These are phyloP conservation scores for Brassica carinata DNA, from an alignment of 345 rosid species.

Conservation along the genomic window DNA sequence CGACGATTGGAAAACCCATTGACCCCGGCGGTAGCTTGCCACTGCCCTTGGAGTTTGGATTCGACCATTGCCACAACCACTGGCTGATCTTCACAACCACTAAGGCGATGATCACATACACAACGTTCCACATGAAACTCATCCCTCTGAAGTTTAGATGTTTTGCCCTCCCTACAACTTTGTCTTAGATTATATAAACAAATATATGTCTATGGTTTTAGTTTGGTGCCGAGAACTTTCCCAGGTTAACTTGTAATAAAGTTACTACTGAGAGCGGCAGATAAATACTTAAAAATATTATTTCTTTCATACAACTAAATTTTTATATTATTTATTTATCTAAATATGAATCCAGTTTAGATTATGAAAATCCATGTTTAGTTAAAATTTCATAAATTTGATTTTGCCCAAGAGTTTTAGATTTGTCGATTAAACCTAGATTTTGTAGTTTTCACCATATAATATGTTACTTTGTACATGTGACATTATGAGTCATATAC, in stretches of 20 bases:
- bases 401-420: neutral
- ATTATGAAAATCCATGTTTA: neutral
- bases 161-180: neutral
- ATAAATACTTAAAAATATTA: no score
- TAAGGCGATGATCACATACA: neutral
- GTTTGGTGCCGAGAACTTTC: neutral
- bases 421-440: neutral
- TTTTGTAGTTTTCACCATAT: neutral
- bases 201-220: neutral
- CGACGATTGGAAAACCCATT: no score
- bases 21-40: no score
- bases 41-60: no score
- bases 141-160: neutral
- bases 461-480: neutral
- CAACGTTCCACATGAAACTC: neutral
- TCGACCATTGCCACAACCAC: no score
- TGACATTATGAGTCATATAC: neutral
- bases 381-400: neutral
- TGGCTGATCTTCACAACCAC: no score
- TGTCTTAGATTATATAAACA: neutral
- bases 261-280: no score
- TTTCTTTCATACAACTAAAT: no score
- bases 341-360: neutral
- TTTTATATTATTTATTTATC: no score
- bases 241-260: neutral